Conservation (phyloP, 1,284 basidiomycete genomes). For the Apiotrichum akiyoshidainum region DNA sequence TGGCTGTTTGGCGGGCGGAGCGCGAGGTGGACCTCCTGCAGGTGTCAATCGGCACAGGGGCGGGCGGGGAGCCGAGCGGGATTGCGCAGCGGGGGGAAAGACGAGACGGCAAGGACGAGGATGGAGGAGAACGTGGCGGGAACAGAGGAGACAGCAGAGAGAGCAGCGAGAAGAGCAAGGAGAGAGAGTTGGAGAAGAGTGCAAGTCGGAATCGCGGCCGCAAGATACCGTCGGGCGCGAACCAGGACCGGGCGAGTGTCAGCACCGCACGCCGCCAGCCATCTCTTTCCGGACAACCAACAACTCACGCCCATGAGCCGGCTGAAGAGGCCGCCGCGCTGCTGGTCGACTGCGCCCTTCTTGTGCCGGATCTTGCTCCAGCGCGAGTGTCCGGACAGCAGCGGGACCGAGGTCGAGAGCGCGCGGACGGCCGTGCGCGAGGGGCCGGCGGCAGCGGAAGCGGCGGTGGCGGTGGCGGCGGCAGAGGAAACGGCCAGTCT, state of each 20-base stretch:
- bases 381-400: conserved; percentile 36
- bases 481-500: background rate
- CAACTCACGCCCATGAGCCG: conserved; percentile 60
- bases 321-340: conserved; percentile 62
- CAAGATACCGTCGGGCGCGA: too few species aligned
- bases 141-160: background rate
- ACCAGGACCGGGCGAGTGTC: too few species aligned
- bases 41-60: conserved; percentile 44
- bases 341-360: conserved; percentile 69
- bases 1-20: conserved; percentile 63
- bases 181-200: background rate
- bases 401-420: conserved; percentile 11
- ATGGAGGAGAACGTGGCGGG: background rate
- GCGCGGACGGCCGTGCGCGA: background rate
- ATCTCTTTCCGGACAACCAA: background rate
- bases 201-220: too few species aligned
- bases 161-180: background rate
- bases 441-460: background rate
- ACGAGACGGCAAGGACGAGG: conserved; percentile 60
- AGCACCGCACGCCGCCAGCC: background rate
- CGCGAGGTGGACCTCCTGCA: conserved; percentile 67
- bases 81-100: conserved; percentile 52
- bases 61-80: conserved; percentile 57
- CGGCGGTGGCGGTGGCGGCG: background rate
- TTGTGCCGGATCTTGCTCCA: conserved; percentile 85